Percentiles rank a stretch among this genome's conserved stretches.
Conservation (phyloP, 495 filamentous ascomycete species). For the Tuber magnatum region DNA sequence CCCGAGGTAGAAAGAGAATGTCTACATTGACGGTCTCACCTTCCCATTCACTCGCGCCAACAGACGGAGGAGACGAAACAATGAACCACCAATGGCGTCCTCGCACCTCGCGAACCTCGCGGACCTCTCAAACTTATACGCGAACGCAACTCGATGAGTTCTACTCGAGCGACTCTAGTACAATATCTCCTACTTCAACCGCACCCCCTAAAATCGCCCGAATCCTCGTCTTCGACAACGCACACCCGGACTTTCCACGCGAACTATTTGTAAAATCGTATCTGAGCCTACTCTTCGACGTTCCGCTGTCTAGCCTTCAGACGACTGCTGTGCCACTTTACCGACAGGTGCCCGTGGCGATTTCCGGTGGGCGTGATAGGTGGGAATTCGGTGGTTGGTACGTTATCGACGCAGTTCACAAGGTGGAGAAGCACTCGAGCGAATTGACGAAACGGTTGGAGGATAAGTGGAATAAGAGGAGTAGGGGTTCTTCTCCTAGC, state of each 20-base stretch:
- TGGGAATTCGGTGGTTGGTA: conserved; percentile 33
- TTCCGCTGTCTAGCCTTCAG: conserved; percentile 21
- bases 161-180: conserved; percentile 28
- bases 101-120: conserved; percentile 22
- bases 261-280: conserved; percentile 35
- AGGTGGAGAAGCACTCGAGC: conserved; percentile 18
- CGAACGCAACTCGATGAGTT: conserved; percentile 32
- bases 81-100: conserved; percentile 14
- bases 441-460: conserved; percentile 24
- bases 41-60: not conserved
- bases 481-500: conserved; percentile 8
- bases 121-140: conserved; percentile 23
- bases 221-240: conserved; percentile 28
- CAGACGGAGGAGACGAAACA: not conserved
- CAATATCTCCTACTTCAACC: conserved; percentile 23
- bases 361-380: conserved; percentile 19
- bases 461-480: conserved; percentile 31
- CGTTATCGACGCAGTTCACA: conserved; percentile 24
- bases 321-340: conserved; percentile 27
- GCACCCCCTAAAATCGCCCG: conserved; percentile 27
- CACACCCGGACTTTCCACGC: conserved; percentile 28
- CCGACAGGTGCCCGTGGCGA: conserved; percentile 23
- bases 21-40: not conserved
- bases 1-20: not conserved
- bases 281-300: conserved; percentile 29